These are phyloP conservation scores for Coemansia asiatica DNA, from an alignment of 192 early-diverging fungal species.

Conservation along the genomic window DNA sequence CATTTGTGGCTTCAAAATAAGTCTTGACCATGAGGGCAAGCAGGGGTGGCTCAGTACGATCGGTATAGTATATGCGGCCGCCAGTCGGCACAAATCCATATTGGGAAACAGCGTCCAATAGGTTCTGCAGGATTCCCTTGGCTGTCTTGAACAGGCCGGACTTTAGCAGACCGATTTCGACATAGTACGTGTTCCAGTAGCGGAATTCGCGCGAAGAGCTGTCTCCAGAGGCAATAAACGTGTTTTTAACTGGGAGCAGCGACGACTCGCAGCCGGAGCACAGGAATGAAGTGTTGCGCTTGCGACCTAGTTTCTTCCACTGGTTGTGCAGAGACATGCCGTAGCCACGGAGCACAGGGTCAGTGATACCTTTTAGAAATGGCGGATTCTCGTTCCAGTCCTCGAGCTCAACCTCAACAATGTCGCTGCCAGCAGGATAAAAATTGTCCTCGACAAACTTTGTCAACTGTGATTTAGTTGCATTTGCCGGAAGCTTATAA, in stretches of 20 bases:
- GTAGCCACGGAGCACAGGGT: slow-evolving; percentile 59
- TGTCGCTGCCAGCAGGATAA: slow-evolving; percentile 56
- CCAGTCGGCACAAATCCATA: slow-evolving; percentile 73
- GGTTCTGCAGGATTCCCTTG: slow-evolving; percentile 63
- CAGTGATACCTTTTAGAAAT: slow-evolving; percentile 57
- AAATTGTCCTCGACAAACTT: slow-evolving; percentile 67
- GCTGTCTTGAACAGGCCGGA: slow-evolving; percentile 62
- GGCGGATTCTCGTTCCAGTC: slow-evolving; percentile 55
- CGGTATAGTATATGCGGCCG: slow-evolving; percentile 71
- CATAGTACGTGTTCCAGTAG: slow-evolving; percentile 75
- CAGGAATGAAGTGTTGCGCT: slow-evolving; percentile 45
- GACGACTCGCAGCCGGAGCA: slow-evolving; percentile 63
- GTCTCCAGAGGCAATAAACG: slow-evolving; percentile 67
- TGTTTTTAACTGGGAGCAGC: slow-evolving; percentile 54
- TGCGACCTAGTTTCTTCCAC: slow-evolving; percentile 63
- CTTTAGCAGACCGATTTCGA: slow-evolving; percentile 61
- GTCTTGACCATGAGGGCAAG: slow-evolving; percentile 66
- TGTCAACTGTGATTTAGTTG: slow-evolving; percentile 35
- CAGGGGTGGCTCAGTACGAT: slow-evolving; percentile 72
- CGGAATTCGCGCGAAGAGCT: slow-evolving; percentile 66
- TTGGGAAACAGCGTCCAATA: slow-evolving; percentile 58
- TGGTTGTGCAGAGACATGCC: slow-evolving; percentile 58
- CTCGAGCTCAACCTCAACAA: slow-evolving; percentile 49
- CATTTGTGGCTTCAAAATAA: slow-evolving; percentile 61
- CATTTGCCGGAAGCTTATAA: slow-evolving; percentile 35